A percentile compares a stretch with the other conserved stretches of the same genome.
Evolutionary conservation across 2,329 filamentous ascomycete genomes (phyloP).

Genomic region (Talaromyces sp.): DNA sequence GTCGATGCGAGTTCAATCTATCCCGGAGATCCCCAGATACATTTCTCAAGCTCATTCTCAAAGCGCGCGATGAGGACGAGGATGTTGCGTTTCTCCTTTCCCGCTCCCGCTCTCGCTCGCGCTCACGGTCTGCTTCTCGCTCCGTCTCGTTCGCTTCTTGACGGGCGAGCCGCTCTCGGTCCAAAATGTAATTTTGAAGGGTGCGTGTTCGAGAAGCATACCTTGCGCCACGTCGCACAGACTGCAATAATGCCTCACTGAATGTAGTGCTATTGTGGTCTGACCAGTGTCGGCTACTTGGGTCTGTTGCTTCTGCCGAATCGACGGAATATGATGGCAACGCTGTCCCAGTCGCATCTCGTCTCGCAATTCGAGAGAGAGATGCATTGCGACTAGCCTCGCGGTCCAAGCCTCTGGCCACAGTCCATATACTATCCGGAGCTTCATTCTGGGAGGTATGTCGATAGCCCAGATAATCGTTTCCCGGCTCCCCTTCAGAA

Average conservation of each 20-base stretch:
- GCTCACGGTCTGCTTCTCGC: conserved; percentile 13
- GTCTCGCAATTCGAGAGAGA: conserved; percentile 26
- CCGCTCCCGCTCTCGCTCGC: conserved; percentile 21
- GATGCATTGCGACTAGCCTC: conserved; percentile 22
- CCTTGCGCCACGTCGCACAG: conserved; percentile 39
- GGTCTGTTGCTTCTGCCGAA: conserved; percentile 24
- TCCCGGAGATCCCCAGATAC: conserved; percentile 36
- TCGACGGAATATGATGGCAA: conserved; percentile 24
- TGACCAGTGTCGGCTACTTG: conserved; percentile 22
- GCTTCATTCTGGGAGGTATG: conserved; percentile 6
- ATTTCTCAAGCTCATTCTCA: conserved; percentile 31
- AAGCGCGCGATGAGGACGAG: conserved; percentile 27
- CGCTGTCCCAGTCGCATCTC: conserved; percentile 23
- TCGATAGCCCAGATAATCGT: conserved; percentile 4
- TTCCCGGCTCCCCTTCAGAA: conserved; percentile 32
- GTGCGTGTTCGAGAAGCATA: conserved; percentile 36
- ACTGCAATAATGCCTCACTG: conserved; percentile 40
- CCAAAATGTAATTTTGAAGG: conserved; percentile 40
- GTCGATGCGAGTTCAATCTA: conserved; percentile 36
- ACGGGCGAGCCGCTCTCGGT: conserved; percentile 29
- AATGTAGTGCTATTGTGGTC: conserved; percentile 14
- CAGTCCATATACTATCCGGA: conserved; percentile 30
- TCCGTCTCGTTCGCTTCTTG: conserved; percentile 23
- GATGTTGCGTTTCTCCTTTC: conserved; percentile 22
- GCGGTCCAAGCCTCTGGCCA: conserved; percentile 24